Percentiles rank a stretch among this genome's conserved stretches.
These are phyloP conservation scores for Penicillium olsonii DNA, from an alignment of 2,329 filamentous ascomycete species.

Conservation along the genomic window DNA sequence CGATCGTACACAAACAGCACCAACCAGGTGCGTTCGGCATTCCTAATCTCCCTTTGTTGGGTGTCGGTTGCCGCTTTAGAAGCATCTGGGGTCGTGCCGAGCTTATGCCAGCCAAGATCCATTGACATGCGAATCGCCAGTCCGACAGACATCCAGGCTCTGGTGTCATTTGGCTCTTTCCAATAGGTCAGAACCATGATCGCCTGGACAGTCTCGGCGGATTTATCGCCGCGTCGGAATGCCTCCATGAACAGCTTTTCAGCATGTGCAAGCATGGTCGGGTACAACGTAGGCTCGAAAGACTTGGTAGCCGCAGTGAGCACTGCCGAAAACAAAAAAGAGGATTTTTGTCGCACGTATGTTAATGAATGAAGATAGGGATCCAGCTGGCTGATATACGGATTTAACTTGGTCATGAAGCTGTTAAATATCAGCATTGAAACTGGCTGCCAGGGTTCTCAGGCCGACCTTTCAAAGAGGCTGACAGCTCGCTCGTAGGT, in stretches of 20 bases:
- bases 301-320: slow-evolving; percentile 39
- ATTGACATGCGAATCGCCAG: slow-evolving; percentile 45
- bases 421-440: slow-evolving; percentile 18
- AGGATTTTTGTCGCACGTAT: slow-evolving; percentile 36
- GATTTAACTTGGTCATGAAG: slow-evolving; percentile 42
- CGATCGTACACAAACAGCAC: slow-evolving; percentile 44
- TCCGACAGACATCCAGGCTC: slow-evolving; percentile 43
- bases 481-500: slow-evolving; percentile 26
- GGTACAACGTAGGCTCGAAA: slow-evolving; percentile 38
- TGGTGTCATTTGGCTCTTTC: slow-evolving; percentile 46
- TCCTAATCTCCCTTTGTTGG: slow-evolving; percentile 33
- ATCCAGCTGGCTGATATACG: slow-evolving; percentile 45
- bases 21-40: slow-evolving; percentile 42
- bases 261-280: slow-evolving; percentile 27
- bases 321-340: slow-evolving; percentile 40
- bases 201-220: slow-evolving; percentile 40
- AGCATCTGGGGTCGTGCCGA: not conserved
- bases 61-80: slow-evolving; percentile 20
- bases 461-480: slow-evolving; percentile 29
- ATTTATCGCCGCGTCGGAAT: slow-evolving; percentile 39
- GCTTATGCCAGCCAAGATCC: not conserved
- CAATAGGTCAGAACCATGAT: slow-evolving; percentile 41
- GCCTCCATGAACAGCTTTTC: slow-evolving; percentile 31
- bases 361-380: slow-evolving; percentile 40
- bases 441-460: not conserved